A percentile compares a stretch with the other conserved stretches of the same genome.
Evolutionary conservation across 306 rosid genomes (phyloP).

Genomic region (Gillenia trifoliata): DNA sequence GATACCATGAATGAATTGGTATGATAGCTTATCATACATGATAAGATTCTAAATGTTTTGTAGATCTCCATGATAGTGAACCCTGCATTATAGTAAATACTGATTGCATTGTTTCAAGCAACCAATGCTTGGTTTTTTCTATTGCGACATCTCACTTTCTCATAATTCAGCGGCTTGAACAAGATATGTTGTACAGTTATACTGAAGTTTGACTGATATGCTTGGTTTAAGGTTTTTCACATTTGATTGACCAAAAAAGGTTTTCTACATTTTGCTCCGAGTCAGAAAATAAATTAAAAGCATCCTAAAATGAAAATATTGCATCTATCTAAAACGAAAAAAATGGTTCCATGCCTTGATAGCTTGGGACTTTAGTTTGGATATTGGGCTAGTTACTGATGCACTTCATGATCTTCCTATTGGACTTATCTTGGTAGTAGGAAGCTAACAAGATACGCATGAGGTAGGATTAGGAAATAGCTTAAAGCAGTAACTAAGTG

Average conservation of each 20-base stretch:
- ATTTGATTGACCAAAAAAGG: background rate
- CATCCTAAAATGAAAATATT: background rate
- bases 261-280: too few species aligned
- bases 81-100: background rate
- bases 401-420: background rate
- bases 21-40: constrained; percentile 19
- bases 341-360: background rate
- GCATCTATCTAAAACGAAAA: background rate
- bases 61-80: background rate
- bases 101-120: background rate
- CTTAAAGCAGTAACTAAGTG: background rate
- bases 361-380: background rate
- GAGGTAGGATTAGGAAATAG: background rate
- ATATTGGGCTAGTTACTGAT: background rate
- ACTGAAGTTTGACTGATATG: background rate
- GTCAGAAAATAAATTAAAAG: background rate
- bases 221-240: background rate
- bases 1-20: constrained; percentile 61
- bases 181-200: background rate
- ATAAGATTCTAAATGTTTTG: background rate
- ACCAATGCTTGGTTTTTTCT: background rate
- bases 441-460: background rate
- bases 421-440: background rate
- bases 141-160: background rate
- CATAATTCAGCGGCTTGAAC: constrained; percentile 10